Conservation (phyloP, 257 asterid genomes). For the Petunia axillaris region DNA sequence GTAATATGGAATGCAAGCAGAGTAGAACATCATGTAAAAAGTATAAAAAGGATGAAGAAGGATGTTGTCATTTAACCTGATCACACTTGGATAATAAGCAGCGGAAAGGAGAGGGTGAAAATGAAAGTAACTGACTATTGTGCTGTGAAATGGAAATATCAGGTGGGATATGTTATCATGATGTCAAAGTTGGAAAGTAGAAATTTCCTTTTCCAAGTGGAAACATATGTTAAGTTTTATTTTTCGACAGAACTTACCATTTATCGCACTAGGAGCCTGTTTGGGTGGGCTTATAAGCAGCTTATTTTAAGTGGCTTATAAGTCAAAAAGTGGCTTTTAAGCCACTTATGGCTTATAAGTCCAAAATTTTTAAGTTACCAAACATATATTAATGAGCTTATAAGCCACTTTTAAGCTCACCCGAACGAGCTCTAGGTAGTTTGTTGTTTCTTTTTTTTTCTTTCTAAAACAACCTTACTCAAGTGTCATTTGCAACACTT, state of each 20-base stretch:
- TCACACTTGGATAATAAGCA: not conserved
- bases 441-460: not conserved
- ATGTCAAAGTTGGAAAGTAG: not conserved
- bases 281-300: too few relatives aligned
- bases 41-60: not conserved
- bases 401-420: too few relatives aligned
- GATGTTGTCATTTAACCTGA: not conserved
- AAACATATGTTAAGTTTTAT: constrained; percentile 3
- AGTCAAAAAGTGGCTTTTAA: too few relatives aligned
- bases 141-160: constrained; percentile 4
- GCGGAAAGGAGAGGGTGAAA: not conserved
- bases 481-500: not conserved
- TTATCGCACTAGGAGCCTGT: not conserved
- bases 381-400: too few relatives aligned
- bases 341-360: too few relatives aligned
- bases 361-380: too few relatives aligned
- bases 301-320: too few relatives aligned
- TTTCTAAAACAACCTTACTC: too few relatives aligned
- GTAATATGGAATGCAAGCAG: not conserved
- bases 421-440: not conserved
- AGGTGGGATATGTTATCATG: not conserved
- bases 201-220: not conserved
- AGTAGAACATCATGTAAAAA: not conserved
- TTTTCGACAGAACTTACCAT: not conserved
- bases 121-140: not conserved